Evolutionary conservation across 345 rosid genomes (phyloP).

Genomic region (Salix viminalis): DNA sequence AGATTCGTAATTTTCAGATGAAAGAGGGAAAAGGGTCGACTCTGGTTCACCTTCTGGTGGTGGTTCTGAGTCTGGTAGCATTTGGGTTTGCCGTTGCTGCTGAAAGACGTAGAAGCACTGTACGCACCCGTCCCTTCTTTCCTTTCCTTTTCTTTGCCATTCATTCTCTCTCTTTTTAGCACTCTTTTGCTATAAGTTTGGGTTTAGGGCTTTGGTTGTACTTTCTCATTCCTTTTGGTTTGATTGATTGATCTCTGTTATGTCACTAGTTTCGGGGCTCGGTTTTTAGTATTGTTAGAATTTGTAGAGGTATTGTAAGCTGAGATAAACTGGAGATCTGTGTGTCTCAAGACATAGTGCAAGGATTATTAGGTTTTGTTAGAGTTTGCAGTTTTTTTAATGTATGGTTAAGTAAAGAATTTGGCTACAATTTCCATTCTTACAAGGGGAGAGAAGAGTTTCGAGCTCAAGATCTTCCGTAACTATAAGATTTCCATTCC

Average conservation of each 20-base stretch:
- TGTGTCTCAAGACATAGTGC: not conserved
- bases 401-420: not conserved
- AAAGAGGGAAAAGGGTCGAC: conserved; percentile 46
- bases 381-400: not conserved
- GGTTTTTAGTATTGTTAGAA: not conserved
- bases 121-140: conserved; percentile 14
- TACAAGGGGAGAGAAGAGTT: not conserved
- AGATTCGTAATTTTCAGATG: not conserved
- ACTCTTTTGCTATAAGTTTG: not conserved
- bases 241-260: not conserved
- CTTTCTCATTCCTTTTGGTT: not conserved
- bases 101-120: conserved; percentile 83
- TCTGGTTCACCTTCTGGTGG: conserved; percentile 64
- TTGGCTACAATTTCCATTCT: not conserved
- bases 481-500: not conserved
- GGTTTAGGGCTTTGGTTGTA: not conserved
- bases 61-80: conserved; percentile 76
- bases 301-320: not conserved
- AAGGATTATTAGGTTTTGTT: not conserved
- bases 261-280: not conserved
- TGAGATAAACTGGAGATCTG: conserved; percentile 8
- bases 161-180: not conserved
- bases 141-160: not conserved
- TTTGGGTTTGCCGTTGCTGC: conserved; percentile 97
- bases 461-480: not conserved